A percentile compares a stretch with the other conserved stretches of the same genome.
Conservation (phyloP, 2,329 filamentous ascomycete species). For the Arachnomyces sp. region DNA sequence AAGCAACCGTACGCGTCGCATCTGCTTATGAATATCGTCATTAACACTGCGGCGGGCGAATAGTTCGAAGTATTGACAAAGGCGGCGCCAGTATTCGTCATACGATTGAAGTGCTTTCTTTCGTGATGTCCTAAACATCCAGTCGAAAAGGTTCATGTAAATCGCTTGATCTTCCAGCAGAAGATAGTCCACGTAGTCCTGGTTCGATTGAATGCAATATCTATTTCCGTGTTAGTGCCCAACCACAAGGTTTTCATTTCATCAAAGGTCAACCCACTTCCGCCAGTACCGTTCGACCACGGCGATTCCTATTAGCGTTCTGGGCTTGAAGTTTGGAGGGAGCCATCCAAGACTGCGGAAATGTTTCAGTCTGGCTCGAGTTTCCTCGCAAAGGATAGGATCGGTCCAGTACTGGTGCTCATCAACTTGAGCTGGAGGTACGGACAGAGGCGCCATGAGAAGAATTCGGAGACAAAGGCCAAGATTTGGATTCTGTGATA, state of each 20-base stretch:
- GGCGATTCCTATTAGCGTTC: constrained; percentile 17
- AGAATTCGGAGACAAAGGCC: too few relatives aligned
- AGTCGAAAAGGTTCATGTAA: constrained; percentile 23
- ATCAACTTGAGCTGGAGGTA: constrained; percentile 9
- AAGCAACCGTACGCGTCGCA: constrained; percentile 14
- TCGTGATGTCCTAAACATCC: constrained; percentile 18
- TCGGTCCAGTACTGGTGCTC: constrained; percentile 19
- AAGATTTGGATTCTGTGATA: constrained; percentile 8
- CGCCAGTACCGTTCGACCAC: constrained; percentile 17
- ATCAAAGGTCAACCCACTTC: constrained; percentile 6
- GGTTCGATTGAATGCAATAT: constrained; percentile 18
- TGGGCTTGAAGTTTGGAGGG: constrained; percentile 19
- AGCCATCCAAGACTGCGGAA: constrained; percentile 18
- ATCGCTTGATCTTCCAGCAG: constrained; percentile 17
- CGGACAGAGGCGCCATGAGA: constrained; percentile 8
- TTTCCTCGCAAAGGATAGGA: constrained; percentile 20
- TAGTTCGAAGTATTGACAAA: constrained; percentile 17
- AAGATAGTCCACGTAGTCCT: constrained; percentile 19
- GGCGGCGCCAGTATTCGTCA: constrained; percentile 19
- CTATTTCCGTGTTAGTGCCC: constrained; percentile 9
- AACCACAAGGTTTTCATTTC: neutral
- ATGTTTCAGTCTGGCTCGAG: constrained; percentile 18
- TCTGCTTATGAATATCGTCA: constrained; percentile 16
- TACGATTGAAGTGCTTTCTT: constrained; percentile 18
- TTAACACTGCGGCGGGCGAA: constrained; percentile 16